phyloP scores from a whole-genome alignment of 2,329 filamentous ascomycete genomes.

The Fusarium tjaetaba region DNA sequence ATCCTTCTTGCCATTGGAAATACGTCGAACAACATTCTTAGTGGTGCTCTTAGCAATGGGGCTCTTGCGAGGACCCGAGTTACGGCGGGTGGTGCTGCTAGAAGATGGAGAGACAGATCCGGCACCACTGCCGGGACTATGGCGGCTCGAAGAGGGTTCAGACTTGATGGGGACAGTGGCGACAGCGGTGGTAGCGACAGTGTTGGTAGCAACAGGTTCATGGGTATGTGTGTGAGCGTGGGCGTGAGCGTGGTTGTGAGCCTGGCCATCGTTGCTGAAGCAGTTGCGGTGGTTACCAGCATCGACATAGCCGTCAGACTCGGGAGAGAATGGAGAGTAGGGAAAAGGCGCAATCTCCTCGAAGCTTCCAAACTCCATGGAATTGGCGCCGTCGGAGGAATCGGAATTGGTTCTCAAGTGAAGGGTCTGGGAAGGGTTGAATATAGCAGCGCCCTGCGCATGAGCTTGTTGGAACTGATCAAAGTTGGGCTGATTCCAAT shows the following conservation, averaged over 20 bases:
- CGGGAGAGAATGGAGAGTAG: conserved; percentile 83
- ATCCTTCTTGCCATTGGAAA: conserved; percentile 81
- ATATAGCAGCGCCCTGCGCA: conserved; percentile 73
- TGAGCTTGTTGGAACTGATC: conserved; percentile 68
- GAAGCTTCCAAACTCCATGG: conserved; percentile 79
- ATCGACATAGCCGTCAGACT: conserved; percentile 79
- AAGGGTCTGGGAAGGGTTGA: conserved; percentile 90
- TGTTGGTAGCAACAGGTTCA: conserved; percentile 71
- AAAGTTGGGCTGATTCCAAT: conserved; percentile 73
- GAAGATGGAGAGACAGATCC: conserved; percentile 70
- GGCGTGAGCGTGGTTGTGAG: conserved; percentile 51
- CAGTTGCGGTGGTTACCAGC: conserved; percentile 69
- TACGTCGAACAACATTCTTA: conserved; percentile 86
- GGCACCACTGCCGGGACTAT: conserved; percentile 69
- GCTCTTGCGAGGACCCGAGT: conserved; percentile 77
- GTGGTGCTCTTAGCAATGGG: conserved; percentile 77
- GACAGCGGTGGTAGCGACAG: conserved; percentile 73
- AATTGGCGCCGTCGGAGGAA: conserved; percentile 77
- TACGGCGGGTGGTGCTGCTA: conserved; percentile 70
- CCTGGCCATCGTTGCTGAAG: conserved; percentile 64
- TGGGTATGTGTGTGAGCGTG: conserved; percentile 43
- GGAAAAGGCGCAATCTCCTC: conserved; percentile 79
- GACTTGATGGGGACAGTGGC: conserved; percentile 77
- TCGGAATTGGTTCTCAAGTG: conserved; percentile 89
- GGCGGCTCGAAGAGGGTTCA: conserved; percentile 60